Percentiles rank a stretch among this genome's conserved stretches.
Evolutionary conservation across 1,284 basidiomycete genomes (phyloP).

Genomic region (Cryptococcus jaspeensis): DNA sequence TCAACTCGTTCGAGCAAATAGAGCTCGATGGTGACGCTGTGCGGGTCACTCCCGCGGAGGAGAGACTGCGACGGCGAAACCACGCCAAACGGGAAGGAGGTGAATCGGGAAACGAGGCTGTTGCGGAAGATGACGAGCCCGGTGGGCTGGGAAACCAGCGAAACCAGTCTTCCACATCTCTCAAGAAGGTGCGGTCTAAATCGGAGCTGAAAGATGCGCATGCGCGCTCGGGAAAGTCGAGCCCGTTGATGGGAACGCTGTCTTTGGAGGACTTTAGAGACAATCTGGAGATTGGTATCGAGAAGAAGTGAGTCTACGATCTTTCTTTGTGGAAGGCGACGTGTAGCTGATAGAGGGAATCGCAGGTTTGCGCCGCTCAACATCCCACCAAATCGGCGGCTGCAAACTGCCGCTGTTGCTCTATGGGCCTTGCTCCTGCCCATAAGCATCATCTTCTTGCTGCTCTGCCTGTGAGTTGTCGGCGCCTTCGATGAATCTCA

Average conservation of each 20-base stretch:
- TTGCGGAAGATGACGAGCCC: not conserved
- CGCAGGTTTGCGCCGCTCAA: conserved; percentile 50
- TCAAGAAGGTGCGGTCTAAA: not conserved
- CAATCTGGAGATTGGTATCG: conserved; percentile 31
- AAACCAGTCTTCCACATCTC: conserved; percentile 2
- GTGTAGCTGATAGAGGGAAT: not conserved
- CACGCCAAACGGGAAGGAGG: not conserved
- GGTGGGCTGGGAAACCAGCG: conserved; percentile 16
- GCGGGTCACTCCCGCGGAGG: conserved; percentile 5
- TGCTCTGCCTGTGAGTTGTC: conserved; percentile 70
- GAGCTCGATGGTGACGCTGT: not conserved
- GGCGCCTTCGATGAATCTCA: too few relatives aligned
- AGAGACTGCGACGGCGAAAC: conserved; percentile 7
- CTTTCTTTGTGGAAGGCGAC: not conserved
- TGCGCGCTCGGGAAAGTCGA: conserved; percentile 18
- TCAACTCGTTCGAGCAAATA: conserved; percentile 10
- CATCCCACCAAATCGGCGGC: conserved; percentile 57
- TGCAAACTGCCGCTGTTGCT: conserved; percentile 84
- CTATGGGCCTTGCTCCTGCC: conserved; percentile 80
- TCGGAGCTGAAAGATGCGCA: not conserved
- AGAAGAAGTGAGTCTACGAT: conserved; percentile 40
- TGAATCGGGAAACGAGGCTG: not conserved
- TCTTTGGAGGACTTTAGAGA: conserved; percentile 37
- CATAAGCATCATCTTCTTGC: conserved; percentile 66
- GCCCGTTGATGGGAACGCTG: conserved; percentile 24